Base-by-base conservation (phyloP, 2,329 filamentous ascomycete species). In the Epichloe coenophiala region DNA sequence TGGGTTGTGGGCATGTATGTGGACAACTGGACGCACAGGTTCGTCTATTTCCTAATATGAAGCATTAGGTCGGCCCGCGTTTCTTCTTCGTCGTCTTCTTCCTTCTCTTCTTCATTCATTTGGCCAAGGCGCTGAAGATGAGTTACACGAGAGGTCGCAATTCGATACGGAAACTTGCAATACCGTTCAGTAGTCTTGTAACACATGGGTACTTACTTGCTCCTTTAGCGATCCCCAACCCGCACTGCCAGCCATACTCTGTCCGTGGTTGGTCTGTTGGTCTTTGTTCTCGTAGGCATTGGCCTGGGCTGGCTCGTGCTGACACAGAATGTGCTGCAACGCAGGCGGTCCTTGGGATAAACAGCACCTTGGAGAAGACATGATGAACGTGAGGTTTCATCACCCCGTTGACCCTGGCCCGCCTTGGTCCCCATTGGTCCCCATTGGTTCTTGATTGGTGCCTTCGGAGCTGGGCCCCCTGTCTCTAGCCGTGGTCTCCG, bases 71-170 rank as follows among this genome's bases (percentile, higher is more conserved):
- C 31, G 3, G 31, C 31, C 31, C 31, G 9, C 31, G 3, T 31
- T 31, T 9, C 31, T 9, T 9, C 27, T 31, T 31, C 8, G 1
- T 31, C 31, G 8, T 11, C 31, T 9, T 31, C 31, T 2, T 2
- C 31, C 9, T 31, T 31, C 31, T 31, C 8, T 4, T 31, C 31
- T 11, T 31, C 31, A 31, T 31, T 9, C 4, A 31, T 9, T 31
- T 38, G 37, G 12, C 37, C 15, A 42, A 13, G 11, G 11, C 23
- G 42, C 42, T 41, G 39, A 19, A 23, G 17, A 41, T 19, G 11
- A 41, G 45, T 48, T 33, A 33, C 46, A 48, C 50, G 33, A 33
- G 35, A 39, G 15, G 50, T 51, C 50, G 41, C 46, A 48, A 45
- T 27, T 48, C 21, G 46, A 51, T 17, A 51, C 46, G 36, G 36